A percentile compares a stretch with the other conserved stretches of the same genome.
Conservation (phyloP, 306 rosid genomes). For the Lotus japonicus region DNA sequence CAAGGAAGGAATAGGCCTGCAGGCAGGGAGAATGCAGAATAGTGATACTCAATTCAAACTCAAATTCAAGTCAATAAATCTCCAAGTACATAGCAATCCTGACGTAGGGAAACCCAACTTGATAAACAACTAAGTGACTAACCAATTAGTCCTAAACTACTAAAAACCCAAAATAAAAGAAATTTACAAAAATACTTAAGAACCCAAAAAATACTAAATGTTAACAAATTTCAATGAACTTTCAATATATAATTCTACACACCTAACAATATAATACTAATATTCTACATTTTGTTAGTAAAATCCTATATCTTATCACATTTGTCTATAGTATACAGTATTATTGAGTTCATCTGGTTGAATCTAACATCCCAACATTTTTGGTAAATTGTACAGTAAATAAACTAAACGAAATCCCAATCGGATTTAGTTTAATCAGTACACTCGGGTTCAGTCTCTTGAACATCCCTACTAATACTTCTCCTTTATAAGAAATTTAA, state of each 20-base stretch:
- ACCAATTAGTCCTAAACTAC: neutral
- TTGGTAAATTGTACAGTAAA: neutral
- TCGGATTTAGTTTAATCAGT: neutral
- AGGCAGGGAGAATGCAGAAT: neutral
- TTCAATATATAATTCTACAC: neutral
- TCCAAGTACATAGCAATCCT: neutral
- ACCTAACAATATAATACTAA: neutral
- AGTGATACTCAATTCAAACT: neutral
- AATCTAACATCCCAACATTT: neutral
- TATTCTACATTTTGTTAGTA: neutral
- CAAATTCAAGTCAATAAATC: conserved; percentile 12
- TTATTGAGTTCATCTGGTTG: conserved; percentile 3
- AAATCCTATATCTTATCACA: neutral
- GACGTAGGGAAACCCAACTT: neutral
- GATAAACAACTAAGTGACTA: neutral
- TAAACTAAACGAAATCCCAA: conserved; percentile 13
- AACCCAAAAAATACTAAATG: neutral
- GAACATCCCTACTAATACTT: conserved; percentile 3
- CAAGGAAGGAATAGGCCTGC: conserved; percentile 3
- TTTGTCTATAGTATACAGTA: neutral
- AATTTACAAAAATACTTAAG: neutral
- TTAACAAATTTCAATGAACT: neutral
- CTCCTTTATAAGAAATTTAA: neutral
- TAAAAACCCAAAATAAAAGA: neutral
- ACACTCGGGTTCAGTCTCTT: conserved; percentile 6